Evolutionary conservation across 352 stramenopile species (phyloP).

Genomic region (Phytophthora podocarpi): DNA sequence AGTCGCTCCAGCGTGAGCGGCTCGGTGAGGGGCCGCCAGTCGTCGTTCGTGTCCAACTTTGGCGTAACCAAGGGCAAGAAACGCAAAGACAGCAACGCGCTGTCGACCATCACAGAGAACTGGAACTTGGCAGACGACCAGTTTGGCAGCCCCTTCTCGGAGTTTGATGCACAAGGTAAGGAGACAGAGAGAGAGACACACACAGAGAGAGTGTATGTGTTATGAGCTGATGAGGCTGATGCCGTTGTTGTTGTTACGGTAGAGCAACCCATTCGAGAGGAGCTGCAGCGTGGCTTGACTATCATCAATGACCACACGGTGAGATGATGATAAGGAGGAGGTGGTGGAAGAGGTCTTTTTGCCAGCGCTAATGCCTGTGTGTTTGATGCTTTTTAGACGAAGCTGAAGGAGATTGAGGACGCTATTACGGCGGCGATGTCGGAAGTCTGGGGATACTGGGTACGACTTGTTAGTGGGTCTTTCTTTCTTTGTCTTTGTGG

Average conservation of each 20-base stretch:
- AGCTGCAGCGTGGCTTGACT: conserved; percentile 76
- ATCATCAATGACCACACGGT: conserved; percentile 91
- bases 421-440: conserved; percentile 87
- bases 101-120: conserved; percentile 89
- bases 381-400: conserved; percentile 49
- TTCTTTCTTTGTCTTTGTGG: background rate
- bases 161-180: conserved; percentile 82
- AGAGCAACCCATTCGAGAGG: conserved; percentile 86
- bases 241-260: conserved; percentile 2
- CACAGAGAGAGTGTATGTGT: background rate
- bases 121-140: conserved; percentile 84
- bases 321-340: background rate
- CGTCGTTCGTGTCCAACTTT: conserved; percentile 85
- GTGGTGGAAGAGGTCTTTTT: background rate
- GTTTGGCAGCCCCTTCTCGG: conserved; percentile 75
- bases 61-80: conserved; percentile 60
- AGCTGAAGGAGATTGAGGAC: conserved; percentile 89
- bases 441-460: conserved; percentile 91
- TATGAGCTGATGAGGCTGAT: background rate
- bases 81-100: conserved; percentile 72
- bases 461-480: conserved; percentile 26
- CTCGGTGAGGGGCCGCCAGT: conserved; percentile 43
- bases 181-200: background rate
- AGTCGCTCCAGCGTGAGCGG: conserved; percentile 45
- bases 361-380: background rate